These are phyloP conservation scores for Chenopodium suecicum DNA, from an alignment of 148 eudicot species.

Conservation along the genomic window DNA sequence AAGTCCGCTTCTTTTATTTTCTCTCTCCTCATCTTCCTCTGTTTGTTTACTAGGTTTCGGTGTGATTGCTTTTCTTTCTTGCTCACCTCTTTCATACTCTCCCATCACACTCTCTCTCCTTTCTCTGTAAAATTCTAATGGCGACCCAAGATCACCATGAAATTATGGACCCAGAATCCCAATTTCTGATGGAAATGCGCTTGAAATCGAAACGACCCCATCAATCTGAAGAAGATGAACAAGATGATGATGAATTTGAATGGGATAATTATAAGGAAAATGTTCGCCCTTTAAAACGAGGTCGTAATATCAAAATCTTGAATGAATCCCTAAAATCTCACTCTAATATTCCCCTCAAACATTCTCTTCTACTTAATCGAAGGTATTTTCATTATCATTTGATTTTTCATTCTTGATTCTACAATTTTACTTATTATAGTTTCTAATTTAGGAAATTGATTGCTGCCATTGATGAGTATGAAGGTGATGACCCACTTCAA, in stretches of 20 bases:
- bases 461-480: slow-evolving; percentile 65
- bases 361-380: slow-evolving; percentile 53
- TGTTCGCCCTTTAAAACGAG: slow-evolving; percentile 81
- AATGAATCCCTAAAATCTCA: slow-evolving; percentile 72
- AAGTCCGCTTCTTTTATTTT: not conserved
- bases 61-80: no score
- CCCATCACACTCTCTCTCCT: not conserved
- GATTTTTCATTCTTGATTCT: not conserved
- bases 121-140: slow-evolving; percentile 4
- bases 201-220: slow-evolving; percentile 38
- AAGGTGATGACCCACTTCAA: slow-evolving; percentile 87
- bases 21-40: not conserved
- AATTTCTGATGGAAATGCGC: slow-evolving; percentile 33
- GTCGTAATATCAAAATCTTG: slow-evolving; percentile 65
- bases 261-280: slow-evolving; percentile 94
- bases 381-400: slow-evolving; percentile 28
- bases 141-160: slow-evolving; percentile 1
- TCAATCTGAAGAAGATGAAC: not conserved
- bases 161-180: slow-evolving; percentile 66
- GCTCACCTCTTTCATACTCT: not conserved
- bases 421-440: not conserved
- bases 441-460: slow-evolving; percentile 52
- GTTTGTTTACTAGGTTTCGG: not conserved
- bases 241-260: slow-evolving; percentile 33
- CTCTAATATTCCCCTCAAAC: slow-evolving; percentile 43